A percentile compares a stretch with the other conserved stretches of the same genome.
These are phyloP conservation scores for Serpula lacrymans DNA, from an alignment of 768 basidiomycete genomes.

Conservation along the genomic window DNA sequence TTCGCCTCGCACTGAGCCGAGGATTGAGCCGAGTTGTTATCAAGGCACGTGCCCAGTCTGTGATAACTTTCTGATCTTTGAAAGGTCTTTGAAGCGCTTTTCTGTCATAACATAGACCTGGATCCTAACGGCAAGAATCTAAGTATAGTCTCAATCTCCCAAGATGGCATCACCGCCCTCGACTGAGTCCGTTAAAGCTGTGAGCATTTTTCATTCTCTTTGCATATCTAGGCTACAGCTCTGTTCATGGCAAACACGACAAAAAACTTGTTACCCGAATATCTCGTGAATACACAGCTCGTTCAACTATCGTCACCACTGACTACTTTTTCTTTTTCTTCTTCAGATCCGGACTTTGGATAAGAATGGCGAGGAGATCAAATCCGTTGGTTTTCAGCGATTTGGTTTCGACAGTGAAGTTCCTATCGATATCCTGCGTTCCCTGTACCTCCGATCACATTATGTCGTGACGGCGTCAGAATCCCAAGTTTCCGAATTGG, in stretches of 20 bases:
- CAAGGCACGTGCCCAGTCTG: too few relatives aligned
- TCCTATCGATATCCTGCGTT: slow-evolving; percentile 72
- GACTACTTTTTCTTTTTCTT: slow-evolving; percentile 9
- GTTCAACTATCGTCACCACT: too few relatives aligned
- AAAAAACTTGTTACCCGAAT: slow-evolving; percentile 14
- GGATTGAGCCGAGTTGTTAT: too few relatives aligned
- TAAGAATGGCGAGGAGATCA: slow-evolving; percentile 73
- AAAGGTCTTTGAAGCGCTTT: too few relatives aligned
- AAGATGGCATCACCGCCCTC: slow-evolving; percentile 6
- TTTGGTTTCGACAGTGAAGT: slow-evolving; percentile 93
- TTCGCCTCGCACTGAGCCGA: not conserved
- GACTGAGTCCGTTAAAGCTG: slow-evolving; percentile 5
- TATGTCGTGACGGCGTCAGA: slow-evolving; percentile 51
- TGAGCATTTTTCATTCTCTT: slow-evolving; percentile 7
- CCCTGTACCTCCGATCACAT: slow-evolving; percentile 85
- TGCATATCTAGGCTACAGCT: not conserved
- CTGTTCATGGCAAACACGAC: slow-evolving; percentile 22
- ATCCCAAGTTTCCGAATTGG: slow-evolving; percentile 33
- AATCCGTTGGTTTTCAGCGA: slow-evolving; percentile 74
- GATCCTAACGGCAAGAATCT: not conserved
- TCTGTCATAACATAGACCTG: too few relatives aligned
- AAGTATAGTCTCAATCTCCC: slow-evolving; percentile 7
- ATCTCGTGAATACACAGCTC: slow-evolving; percentile 12
- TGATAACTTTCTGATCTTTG: too few relatives aligned
- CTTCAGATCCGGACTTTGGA: slow-evolving; percentile 62